phyloP scores from a whole-genome alignment of 2,329 filamentous ascomycete genomes.

The Pseudogymnoascus sp. region DNA sequence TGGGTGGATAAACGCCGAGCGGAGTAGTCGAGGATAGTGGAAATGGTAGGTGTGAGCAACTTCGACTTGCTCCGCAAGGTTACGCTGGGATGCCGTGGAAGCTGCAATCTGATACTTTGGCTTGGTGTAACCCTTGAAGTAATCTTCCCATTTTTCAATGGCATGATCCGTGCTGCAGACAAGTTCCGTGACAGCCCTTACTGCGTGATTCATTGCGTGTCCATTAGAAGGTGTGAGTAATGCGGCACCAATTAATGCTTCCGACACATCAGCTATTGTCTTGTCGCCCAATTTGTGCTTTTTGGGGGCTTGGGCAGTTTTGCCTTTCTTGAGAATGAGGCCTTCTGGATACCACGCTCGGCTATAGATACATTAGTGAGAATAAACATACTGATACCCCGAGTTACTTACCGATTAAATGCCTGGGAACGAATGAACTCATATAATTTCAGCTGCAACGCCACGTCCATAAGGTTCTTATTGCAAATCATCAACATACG shows the following conservation, averaged over 20 bases:
- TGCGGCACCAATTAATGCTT: slow-evolving; percentile 86
- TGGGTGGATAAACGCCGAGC: slow-evolving; percentile 81
- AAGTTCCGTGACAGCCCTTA: slow-evolving; percentile 58
- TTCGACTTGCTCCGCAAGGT: slow-evolving; percentile 60
- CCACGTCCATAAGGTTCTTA: slow-evolving; percentile 74
- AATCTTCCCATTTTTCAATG: slow-evolving; percentile 64
- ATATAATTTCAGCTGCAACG: slow-evolving; percentile 53
- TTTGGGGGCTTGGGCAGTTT: slow-evolving; percentile 45
- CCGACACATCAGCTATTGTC: slow-evolving; percentile 86
- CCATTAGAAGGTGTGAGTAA: slow-evolving; percentile 41
- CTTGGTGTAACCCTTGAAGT: slow-evolving; percentile 57
- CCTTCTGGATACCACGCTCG: slow-evolving; percentile 85
- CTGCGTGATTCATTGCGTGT: slow-evolving; percentile 47
- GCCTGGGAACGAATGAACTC: slow-evolving; percentile 75
- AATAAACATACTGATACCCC: neutral
- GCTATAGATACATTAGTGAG: slow-evolving; percentile 26
- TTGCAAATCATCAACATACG: slow-evolving; percentile 92
- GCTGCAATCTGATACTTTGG: slow-evolving; percentile 62
- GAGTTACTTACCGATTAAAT: slow-evolving; percentile 56
- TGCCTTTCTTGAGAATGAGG: slow-evolving; percentile 65
- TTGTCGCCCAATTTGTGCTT: slow-evolving; percentile 74
- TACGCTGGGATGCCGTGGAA: slow-evolving; percentile 57
- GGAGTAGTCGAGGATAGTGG: slow-evolving; percentile 63
- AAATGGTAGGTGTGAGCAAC: slow-evolving; percentile 55
- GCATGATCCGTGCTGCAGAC: slow-evolving; percentile 62